phyloP scores from a whole-genome alignment of 2,329 filamentous ascomycete species.

The Fusarium decemcellulare region DNA sequence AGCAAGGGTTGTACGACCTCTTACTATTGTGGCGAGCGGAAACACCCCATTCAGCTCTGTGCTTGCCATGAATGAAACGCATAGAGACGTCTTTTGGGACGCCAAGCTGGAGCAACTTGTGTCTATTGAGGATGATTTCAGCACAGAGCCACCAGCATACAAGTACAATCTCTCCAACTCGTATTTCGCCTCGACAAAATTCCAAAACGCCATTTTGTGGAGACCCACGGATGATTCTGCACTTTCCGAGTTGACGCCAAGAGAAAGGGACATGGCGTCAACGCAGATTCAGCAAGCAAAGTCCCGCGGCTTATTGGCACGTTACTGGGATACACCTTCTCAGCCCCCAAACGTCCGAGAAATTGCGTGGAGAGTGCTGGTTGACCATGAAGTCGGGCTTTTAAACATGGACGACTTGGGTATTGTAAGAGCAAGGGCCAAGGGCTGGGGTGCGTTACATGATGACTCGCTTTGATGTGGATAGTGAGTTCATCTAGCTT shows the following conservation, averaged over 20 bases:
- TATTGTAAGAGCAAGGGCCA: constrained; percentile 19
- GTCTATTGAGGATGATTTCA: constrained; percentile 9
- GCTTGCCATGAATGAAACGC: background rate
- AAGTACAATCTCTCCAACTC: constrained; percentile 23
- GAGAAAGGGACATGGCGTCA: background rate
- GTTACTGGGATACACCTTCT: constrained; percentile 20
- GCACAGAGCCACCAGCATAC: background rate
- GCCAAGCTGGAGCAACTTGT: constrained; percentile 18
- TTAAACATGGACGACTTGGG: constrained; percentile 29
- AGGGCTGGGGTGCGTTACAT: constrained; percentile 17
- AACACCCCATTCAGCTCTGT: constrained; percentile 17
- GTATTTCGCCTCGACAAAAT: constrained; percentile 20
- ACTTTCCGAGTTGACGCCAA: too few species aligned
- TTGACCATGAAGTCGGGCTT: constrained; percentile 13
- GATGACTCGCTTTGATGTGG: too few species aligned
- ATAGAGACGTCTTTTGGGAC: constrained; percentile 30
- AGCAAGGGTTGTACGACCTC: constrained; percentile 4
- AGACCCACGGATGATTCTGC: background rate
- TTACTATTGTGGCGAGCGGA: constrained; percentile 15
- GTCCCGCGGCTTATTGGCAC: constrained; percentile 12
- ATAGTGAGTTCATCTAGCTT: too few species aligned
- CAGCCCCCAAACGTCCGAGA: constrained; percentile 25
- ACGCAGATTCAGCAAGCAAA: constrained; percentile 23
- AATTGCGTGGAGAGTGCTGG: constrained; percentile 17
- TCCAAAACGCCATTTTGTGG: constrained; percentile 16